Base-by-base conservation (phyloP, 345 rosid genomes). In the Euphorbia pulcherrima region DNA sequence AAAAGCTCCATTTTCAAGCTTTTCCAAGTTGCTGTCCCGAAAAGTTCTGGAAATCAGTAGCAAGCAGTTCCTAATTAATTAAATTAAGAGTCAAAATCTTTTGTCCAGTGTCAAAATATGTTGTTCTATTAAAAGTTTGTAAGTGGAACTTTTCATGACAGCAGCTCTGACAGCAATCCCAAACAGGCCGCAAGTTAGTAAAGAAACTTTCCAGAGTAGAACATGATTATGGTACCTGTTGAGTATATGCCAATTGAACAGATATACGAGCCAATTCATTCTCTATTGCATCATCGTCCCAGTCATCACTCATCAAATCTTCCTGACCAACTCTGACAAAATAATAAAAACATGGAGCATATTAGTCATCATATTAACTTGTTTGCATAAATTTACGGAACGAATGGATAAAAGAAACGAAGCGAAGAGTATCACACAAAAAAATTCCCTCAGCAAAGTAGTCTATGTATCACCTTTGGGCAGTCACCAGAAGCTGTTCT, bases 301-400 rank as follows among this genome's bases (percentile, higher is more conserved):
- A 79, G 68, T 82, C 83, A 2, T 91, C 96, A 0, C 91, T 96
- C 56, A 92, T 81, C 41, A 94, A 86, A 51, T 81, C 74, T 79
- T 91, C 97, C 82, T 91, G 95, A 73, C 99, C 97, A 85, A 94
- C 80, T 79, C 98, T 93, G 81, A 68, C 18, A 76, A n/a, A n/a
- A n/a, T 12, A 27, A 50, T 28, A 11, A 6, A 54, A 61, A 47
- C 6, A 26, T 8, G 6, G 50, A 62, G 37, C 55, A 47, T 41
- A 23, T 63, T 53, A 24, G n/a, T 13, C 47, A 53, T 14, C 21
- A 10, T 66, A 16, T 28, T 53, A 4, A n/a, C 50, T 3, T 66
- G 35, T 7, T 8, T 16, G 39, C 11, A 41, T 20, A 53, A 55
- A 40, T 39, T 56, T 35, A 40, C 18, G 9, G 10, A 8, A 27